A percentile compares a stretch with the other conserved stretches of the same genome.
Evolutionary conservation across 345 rosid genomes (phyloP).

Genomic region (Melaleuca alternifolia): DNA sequence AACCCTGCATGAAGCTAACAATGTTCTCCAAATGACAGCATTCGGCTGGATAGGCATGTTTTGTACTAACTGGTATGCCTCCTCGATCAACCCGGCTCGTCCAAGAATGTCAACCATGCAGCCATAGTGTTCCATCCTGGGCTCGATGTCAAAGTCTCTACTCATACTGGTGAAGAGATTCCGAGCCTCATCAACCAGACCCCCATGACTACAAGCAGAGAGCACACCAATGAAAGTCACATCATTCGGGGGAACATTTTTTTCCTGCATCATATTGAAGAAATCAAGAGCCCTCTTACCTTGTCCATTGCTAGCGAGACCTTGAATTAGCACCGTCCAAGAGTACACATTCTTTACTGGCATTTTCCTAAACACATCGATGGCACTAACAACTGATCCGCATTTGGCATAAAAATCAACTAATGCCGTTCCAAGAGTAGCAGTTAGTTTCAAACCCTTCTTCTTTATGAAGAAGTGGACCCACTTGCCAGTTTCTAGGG

Average conservation of each 20-base stretch:
- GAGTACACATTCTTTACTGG: constrained; percentile 15
- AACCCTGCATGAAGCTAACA: constrained; percentile 33
- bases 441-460: constrained; percentile 17
- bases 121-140: constrained; percentile 23
- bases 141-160: constrained; percentile 17
- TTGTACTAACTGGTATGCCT: constrained; percentile 28
- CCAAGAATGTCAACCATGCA: constrained; percentile 37
- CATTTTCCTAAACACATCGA: constrained; percentile 22
- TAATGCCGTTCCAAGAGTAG: constrained; percentile 25
- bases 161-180: constrained; percentile 20
- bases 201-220: constrained; percentile 25
- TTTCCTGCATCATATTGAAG: constrained; percentile 16
- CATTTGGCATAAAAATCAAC: constrained; percentile 27
- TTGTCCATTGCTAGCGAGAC: constrained; percentile 34
- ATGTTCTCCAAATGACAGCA: constrained; percentile 35
- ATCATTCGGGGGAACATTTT: constrained; percentile 16
- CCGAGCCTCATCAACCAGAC: constrained; percentile 23
- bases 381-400: constrained; percentile 17
- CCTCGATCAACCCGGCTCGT: constrained; percentile 28
- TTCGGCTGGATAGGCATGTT: constrained; percentile 30
- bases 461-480: constrained; percentile 19
- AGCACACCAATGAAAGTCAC: constrained; percentile 28
- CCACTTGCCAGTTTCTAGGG: constrained; percentile 29
- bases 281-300: constrained; percentile 19
- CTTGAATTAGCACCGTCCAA: constrained; percentile 32